Conservation (phyloP, 495 filamentous ascomycete species). For the Choiromyces venosus region DNA sequence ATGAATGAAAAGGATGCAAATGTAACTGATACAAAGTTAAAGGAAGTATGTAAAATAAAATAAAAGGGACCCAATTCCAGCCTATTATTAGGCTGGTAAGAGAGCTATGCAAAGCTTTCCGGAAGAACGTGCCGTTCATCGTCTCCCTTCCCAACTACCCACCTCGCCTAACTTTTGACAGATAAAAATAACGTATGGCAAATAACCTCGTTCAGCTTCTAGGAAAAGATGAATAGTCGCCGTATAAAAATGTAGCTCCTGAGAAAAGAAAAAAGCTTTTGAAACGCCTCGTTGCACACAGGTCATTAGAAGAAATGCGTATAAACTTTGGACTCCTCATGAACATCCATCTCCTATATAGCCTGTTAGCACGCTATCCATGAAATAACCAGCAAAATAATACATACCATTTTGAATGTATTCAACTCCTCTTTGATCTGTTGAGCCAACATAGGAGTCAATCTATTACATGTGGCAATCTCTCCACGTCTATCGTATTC, state of each 20-base stretch:
- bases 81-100: not conserved
- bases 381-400: not conserved
- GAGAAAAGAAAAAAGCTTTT: constrained; percentile 25
- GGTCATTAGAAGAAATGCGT: constrained; percentile 91
- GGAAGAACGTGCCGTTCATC: constrained; percentile 16
- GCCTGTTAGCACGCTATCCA: constrained; percentile 41
- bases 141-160: constrained; percentile 12
- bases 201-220: constrained; percentile 29
- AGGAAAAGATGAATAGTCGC: constrained; percentile 34
- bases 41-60: constrained; percentile 40
- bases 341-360: constrained; percentile 96
- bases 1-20: constrained; percentile 37
- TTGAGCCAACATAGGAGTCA: constrained; percentile 94
- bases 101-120: constrained; percentile 15
- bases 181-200: constrained; percentile 31
- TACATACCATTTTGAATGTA: constrained; percentile 94
- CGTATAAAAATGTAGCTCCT: constrained; percentile 27
- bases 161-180: constrained; percentile 15
- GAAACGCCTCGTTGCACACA: constrained; percentile 25
- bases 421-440: constrained; percentile 99
- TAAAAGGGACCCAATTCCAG: constrained; percentile 3
- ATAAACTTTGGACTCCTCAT: constrained; percentile 96
- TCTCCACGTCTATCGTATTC: constrained; percentile 97
- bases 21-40: constrained; percentile 37
- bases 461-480: constrained; percentile 92